Base-by-base conservation (phyloP, 208 protist genomes). In the Leishmania major region DNA sequence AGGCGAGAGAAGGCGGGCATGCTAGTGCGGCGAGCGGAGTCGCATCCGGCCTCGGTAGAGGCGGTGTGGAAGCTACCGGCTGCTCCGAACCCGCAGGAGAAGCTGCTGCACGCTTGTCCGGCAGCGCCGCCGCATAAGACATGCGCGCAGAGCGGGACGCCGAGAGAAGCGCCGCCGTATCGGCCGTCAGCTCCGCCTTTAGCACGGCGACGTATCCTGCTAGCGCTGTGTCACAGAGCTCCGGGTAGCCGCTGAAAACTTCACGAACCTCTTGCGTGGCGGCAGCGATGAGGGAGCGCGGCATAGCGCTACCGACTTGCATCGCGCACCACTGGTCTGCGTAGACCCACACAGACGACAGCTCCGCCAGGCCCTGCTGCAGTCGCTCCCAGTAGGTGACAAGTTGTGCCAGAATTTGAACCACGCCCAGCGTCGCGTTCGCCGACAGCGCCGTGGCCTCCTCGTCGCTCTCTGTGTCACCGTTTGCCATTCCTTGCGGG, bases 301-400 rank as follows among this genome's bases (percentile, higher is more conserved):
- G 83, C 8, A 80, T 25, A 8, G 43, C 72, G 64, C 64, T 64
- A 3, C 75, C 79, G 3, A 73, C 55, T 31, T 81, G 80, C 28
- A 76, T 53, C n/a, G 85, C 51, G 83, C 87, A 91, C 84, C 88
- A 89, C 49, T 84, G 83, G 37, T 87, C 87, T 31, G 92, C 75
- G 81, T 89, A 92, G 13, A 91, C 85, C 90, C 92, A 95, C 40
- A 95, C 88, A 19, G 79, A 82, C 59, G 78, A 79, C 3, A 93
- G 74, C 87, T 95, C 90, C 10, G 57, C 77, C 57, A 90, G 70
- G 28, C 83, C 87, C 28, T 87, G 59, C 49, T 83, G 84, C 47
- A 88, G 91, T 28, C 89, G 88, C 28, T 83, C 82, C 86, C 85
- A 95, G 66, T 82, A 79, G 51, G 82, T 81, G 8, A 85, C 86